Base-by-base conservation (phyloP, 1,284 basidiomycete genomes). In the Puccinia horiana region DNA sequence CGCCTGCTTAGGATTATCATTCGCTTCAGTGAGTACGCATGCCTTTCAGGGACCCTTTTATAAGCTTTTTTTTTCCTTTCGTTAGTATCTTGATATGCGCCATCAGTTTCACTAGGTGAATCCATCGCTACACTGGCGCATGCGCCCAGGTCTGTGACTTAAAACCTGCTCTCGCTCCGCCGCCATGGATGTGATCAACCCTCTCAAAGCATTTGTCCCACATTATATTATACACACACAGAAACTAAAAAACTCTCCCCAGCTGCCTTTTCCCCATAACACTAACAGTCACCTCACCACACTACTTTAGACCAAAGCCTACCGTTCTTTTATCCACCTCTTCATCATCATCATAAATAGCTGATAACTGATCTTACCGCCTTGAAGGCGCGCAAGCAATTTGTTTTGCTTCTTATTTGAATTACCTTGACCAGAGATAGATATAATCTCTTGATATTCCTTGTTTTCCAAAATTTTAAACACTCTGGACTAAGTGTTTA, bases 401-500 rank as follows among this genome's bases (percentile, higher is more conserved):
- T 35, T 32, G 11, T 40, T 40, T 65, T 16, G n/a, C 16, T 65
- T 37, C 16, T 65, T 61, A 32, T n/a, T 61, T 12, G 35, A 6
- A 12, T 40, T 65, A 40, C 6, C 61, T 40, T 40, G 26, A 16
- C 0, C 26, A 37, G 35, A 65, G 61, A 65, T 37, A 65, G 2
- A 29, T 52, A 65, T 40, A 2, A 65, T 14, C 6, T 32, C 37
- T 32, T 12, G 32, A 8, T 8, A 16, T 29, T 6, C 1, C 18
- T 40, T 23, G 16, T 40, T 16, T 14, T 23, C n/a, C 29, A 23
- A 37, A 63, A 18, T 63, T 32, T 35, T 65, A 6, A 65, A n/a
- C 61, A 65, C 61, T 65, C 61, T 40, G 61, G 61, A 65, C 61
- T 65, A 65, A 65, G 61, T 65, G 61, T 40, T 40, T 40, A n/a